These are phyloP conservation scores for Dioszegia hungarica DNA, from an alignment of 768 basidiomycete species.

Conservation along the genomic window DNA sequence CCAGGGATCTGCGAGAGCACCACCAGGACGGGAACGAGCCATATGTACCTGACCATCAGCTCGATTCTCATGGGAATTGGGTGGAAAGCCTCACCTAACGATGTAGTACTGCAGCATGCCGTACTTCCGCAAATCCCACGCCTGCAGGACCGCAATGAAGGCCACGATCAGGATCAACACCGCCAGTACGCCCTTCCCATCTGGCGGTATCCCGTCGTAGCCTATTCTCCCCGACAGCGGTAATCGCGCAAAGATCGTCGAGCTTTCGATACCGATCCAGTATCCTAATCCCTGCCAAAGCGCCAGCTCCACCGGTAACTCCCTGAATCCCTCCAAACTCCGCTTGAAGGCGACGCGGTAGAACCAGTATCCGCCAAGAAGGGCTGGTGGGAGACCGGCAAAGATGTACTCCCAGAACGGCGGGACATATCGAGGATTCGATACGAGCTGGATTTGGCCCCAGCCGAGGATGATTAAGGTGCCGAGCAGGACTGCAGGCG, in stretches of 20 bases:
- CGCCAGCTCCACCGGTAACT: constrained; percentile 29
- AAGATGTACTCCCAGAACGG: constrained; percentile 32
- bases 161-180: constrained; percentile 24
- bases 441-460: constrained; percentile 30
- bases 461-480: constrained; percentile 29
- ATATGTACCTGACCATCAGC: constrained; percentile 22
- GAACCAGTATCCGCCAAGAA: constrained; percentile 32
- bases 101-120: constrained; percentile 32
- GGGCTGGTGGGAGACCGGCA: constrained; percentile 17
- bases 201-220: constrained; percentile 23
- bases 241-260: constrained; percentile 30
- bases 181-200: constrained; percentile 20
- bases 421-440: constrained; percentile 19
- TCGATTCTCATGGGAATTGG: not conserved
- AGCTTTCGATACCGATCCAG: constrained; percentile 39
- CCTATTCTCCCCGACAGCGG: constrained; percentile 28
- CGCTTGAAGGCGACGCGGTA: constrained; percentile 29
- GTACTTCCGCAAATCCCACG: constrained; percentile 22
- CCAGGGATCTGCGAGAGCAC: constrained; percentile 31
- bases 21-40: constrained; percentile 25
- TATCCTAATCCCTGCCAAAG: constrained; percentile 39
- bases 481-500: constrained; percentile 14
- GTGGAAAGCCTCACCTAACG: constrained; percentile 16
- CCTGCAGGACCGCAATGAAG: constrained; percentile 27
- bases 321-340: constrained; percentile 20